phyloP scores from a whole-genome alignment of 2,329 filamentous ascomycete genomes.

The Thielaviopsis ethacetica region DNA sequence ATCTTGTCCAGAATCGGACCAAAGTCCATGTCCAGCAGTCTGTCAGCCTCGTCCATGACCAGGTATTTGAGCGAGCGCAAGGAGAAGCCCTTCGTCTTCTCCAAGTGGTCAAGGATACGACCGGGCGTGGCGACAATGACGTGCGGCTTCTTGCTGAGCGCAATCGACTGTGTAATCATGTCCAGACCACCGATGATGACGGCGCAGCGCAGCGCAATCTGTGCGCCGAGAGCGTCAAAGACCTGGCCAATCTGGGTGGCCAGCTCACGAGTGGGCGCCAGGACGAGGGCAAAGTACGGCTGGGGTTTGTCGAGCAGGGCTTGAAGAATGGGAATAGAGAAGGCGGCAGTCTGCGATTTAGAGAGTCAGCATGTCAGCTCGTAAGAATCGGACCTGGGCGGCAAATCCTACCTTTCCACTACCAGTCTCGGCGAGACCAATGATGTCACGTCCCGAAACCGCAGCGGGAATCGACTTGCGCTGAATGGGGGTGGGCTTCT shows the following conservation, averaged over 20 bases:
- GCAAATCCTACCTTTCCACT: constrained; percentile 48
- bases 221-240: constrained; percentile 72
- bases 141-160: constrained; percentile 89
- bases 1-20: constrained; percentile 87
- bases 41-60: constrained; percentile 89
- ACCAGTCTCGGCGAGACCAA: constrained; percentile 88
- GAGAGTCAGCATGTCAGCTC: neutral
- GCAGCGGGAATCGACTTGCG: constrained; percentile 67
- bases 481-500: constrained; percentile 77
- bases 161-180: constrained; percentile 83
- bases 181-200: constrained; percentile 89
- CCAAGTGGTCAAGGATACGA: constrained; percentile 74
- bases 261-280: constrained; percentile 85
- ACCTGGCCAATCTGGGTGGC: constrained; percentile 80
- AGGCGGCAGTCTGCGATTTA: constrained; percentile 53
- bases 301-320: constrained; percentile 78
- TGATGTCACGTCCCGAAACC: constrained; percentile 67
- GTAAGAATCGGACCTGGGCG: neutral
- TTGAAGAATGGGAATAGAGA: constrained; percentile 83
- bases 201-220: constrained; percentile 75
- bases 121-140: constrained; percentile 87
- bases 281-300: constrained; percentile 69
- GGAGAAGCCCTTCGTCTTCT: constrained; percentile 94
- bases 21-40: constrained; percentile 85
- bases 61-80: constrained; percentile 68